Base-by-base conservation (phyloP, 768 basidiomycete genomes). In the Cystofilobasidium ferigula region DNA sequence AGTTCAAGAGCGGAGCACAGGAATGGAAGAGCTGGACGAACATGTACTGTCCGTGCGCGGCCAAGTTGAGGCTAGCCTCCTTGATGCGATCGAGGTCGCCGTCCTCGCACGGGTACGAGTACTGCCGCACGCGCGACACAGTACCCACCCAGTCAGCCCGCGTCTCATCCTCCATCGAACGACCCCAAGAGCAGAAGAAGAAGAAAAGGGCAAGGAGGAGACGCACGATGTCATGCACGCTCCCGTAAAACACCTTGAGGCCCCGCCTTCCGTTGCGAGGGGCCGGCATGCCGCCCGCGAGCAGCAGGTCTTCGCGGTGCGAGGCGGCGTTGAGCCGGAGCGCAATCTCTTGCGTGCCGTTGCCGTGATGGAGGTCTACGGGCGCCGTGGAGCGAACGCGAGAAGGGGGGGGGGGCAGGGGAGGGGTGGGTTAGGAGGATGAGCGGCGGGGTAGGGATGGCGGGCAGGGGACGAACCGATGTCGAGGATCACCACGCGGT, bases 251-350 rank as follows among this genome's bases (percentile, higher is more conserved):
- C 38, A 92, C 76, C 69, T 83, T 81, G 0, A 85, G 66, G 2
- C 71, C 72, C 61, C 53, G 86, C n/a, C n/a, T n/a, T n/a, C n/a
- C n/a, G 84, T 65, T 64, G 3, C 65, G 54, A 10, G 20, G 26
- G 14, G 61, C 24, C 12, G 74, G 74, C 56, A 75, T 76, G 6
- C 76, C 75, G 36, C 73, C 76, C 51, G 70, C 72, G 20, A 74
- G 64, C 10, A 72, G 68, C 0, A 89, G 80, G 3, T 80, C 82
- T 70, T 85, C 81, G 18, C 84, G 81, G 74, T 89, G 85, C 0
- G 86, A 83, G 69, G 91, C 88, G 72, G 89, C 88, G 69, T 98
- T 97, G 66, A 97, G 86, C 63, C 87, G 84, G 89, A 90, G 94
- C 0, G 81, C 82, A 38, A 97, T 85, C 0, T 89, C 84, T 74